Percentiles rank a stretch among this genome's conserved stretches.
Evolutionary conservation across 1,139 yeast genomes (phyloP).

Genomic region (Kurtzmaniella quercitrusa): DNA sequence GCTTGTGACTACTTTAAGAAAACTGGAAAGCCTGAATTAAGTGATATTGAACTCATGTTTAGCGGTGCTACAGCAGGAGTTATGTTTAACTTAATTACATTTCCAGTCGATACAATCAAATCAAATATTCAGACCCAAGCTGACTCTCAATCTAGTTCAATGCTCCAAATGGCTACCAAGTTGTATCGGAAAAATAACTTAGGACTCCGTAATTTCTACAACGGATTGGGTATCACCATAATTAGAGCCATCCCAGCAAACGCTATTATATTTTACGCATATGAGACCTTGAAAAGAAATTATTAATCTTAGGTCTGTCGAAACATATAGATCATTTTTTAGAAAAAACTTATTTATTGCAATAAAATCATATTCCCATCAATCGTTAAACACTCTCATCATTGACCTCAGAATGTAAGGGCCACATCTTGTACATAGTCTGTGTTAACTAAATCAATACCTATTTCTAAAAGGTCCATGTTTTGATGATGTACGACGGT

Average conservation of each 20-base stretch:
- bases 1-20: slow-evolving; percentile 38
- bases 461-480: slow-evolving; percentile 21
- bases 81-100: slow-evolving; percentile 71
- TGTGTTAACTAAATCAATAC: slow-evolving; percentile 38
- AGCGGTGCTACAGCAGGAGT: slow-evolving; percentile 89
- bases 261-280: slow-evolving; percentile 78
- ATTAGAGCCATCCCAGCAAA: slow-evolving; percentile 85
- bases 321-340: neutral
- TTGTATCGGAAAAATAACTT: slow-evolving; percentile 22
- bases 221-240: slow-evolving; percentile 82
- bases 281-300: slow-evolving; percentile 58
- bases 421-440: slow-evolving; percentile 32
- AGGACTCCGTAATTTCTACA: slow-evolving; percentile 68
- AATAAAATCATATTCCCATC: neutral
- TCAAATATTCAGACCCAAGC: slow-evolving; percentile 76
- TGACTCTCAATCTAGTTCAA: neutral
- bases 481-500: slow-evolving; percentile 27
- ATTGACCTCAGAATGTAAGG: neutral
- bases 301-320: too few relatives aligned
- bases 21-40: slow-evolving; percentile 21
- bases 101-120: slow-evolving; percentile 90
- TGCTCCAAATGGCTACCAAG: neutral
- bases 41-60: slow-evolving; percentile 52
- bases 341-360: neutral
- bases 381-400: neutral